Evolutionary conservation across 805 yeast species (phyloP).

Genomic region (Kregervanrija fluxuum): DNA sequence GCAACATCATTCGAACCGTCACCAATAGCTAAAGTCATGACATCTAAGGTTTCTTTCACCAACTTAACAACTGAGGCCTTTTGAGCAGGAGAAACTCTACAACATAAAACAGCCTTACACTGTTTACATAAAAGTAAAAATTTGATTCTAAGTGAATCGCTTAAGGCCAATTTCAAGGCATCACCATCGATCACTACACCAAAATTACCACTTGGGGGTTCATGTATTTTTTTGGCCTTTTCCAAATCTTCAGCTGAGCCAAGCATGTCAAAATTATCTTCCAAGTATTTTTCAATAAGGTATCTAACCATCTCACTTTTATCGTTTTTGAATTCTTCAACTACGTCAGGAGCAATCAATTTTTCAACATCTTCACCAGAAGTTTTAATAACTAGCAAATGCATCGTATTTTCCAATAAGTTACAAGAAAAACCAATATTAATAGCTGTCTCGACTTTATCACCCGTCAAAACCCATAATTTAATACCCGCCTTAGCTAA

Average conservation of each 20-base stretch:
- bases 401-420: slow-evolving; percentile 68
- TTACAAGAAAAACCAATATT: slow-evolving; percentile 85
- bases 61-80: slow-evolving; percentile 77
- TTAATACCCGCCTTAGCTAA: slow-evolving; percentile 74
- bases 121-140: slow-evolving; percentile 69
- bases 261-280: slow-evolving; percentile 46
- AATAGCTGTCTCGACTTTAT: slow-evolving; percentile 84
- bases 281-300: slow-evolving; percentile 46
- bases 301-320: slow-evolving; percentile 33
- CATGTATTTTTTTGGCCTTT: slow-evolving; percentile 50
- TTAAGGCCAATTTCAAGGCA: slow-evolving; percentile 52
- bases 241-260: slow-evolving; percentile 55
- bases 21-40: slow-evolving; percentile 83
- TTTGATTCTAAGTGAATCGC: slow-evolving; percentile 37
- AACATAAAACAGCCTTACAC: slow-evolving; percentile 75
- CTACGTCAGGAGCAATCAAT: slow-evolving; percentile 29
- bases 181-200: slow-evolving; percentile 80
- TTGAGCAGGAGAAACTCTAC: slow-evolving; percentile 85
- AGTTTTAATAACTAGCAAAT: slow-evolving; percentile 56
- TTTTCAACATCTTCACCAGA: slow-evolving; percentile 47
- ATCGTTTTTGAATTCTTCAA: slow-evolving; percentile 12
- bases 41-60: slow-evolving; percentile 67
- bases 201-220: slow-evolving; percentile 58
- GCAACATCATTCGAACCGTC: slow-evolving; percentile 90
- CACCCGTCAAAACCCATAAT: slow-evolving; percentile 83